Evolutionary conservation across 495 filamentous ascomycete genomes (phyloP).

Genomic region (Chaetomium fimeti): DNA sequence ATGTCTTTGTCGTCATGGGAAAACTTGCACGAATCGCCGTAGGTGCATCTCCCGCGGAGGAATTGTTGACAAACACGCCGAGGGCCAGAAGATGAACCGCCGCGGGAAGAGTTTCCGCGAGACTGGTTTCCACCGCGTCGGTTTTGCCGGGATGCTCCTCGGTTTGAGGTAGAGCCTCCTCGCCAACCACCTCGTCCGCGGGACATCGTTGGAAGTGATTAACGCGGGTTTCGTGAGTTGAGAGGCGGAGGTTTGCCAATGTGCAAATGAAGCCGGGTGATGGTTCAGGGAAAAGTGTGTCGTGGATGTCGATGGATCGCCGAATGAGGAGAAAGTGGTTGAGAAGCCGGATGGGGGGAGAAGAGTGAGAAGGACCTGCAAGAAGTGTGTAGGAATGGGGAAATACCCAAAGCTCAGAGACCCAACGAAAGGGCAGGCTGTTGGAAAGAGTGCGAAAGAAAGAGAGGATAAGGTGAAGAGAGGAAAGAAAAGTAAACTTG

Average conservation of each 20-base stretch:
- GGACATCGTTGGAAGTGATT: neutral
- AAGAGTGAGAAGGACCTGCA: neutral
- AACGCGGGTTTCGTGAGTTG: neutral
- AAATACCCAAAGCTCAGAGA: neutral
- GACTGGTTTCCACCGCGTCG: too few relatives aligned
- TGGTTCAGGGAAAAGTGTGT: neutral
- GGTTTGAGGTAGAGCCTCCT: neutral
- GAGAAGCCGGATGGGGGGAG: neutral
- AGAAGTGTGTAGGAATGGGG: neutral
- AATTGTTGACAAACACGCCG: slow-evolving; percentile 1
- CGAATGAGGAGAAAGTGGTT: neutral
- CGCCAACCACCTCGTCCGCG: slow-evolving; percentile 13
- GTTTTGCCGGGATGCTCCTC: neutral
- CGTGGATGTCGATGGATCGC: neutral
- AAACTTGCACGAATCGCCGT: slow-evolving; percentile 4
- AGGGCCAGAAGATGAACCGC: neutral
- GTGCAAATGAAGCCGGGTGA: neutral
- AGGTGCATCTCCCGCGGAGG: neutral
- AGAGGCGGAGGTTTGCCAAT: neutral
- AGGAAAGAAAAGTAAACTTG: too few relatives aligned
- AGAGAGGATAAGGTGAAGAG: neutral
- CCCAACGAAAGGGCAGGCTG: neutral
- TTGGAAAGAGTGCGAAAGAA: neutral
- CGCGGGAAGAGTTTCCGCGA: neutral
- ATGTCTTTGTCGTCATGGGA: slow-evolving; percentile 5